These are phyloP conservation scores for Aspergillus sp. DNA, from an alignment of 2,329 filamentous ascomycete species.

Conservation along the genomic window DNA sequence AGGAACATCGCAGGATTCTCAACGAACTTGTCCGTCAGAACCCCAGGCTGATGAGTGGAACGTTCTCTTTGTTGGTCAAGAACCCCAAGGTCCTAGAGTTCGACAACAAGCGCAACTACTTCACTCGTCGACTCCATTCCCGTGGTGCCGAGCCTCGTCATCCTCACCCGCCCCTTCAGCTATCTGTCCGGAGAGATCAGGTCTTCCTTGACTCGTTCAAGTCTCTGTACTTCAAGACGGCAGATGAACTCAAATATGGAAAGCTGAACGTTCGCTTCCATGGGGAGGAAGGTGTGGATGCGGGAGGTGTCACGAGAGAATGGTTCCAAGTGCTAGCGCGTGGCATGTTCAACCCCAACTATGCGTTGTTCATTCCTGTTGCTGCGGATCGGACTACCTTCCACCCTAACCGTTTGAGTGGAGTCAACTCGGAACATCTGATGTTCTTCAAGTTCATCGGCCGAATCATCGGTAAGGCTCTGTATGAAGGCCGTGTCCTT, in stretches of 20 bases:
- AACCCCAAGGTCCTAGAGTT: conserved; percentile 99
- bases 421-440: conserved; percentile 91
- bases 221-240: conserved; percentile 93
- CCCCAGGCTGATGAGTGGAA: conserved; percentile 97
- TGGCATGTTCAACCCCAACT: conserved; percentile 99
- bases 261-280: conserved; percentile 98
- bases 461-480: conserved; percentile 93
- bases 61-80: conserved; percentile 92
- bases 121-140: conserved; percentile 86
- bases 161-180: conserved; percentile 73
- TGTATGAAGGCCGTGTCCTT: conserved; percentile 92
- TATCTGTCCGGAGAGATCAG: conserved; percentile 86
- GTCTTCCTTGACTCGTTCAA: conserved; percentile 99
- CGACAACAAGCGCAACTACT: conserved; percentile 99
- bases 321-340: conserved; percentile 98
- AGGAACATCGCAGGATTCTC: conserved; percentile 94
- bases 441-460: conserved; percentile 99
- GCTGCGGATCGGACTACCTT: conserved; percentile 97
- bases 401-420: conserved; percentile 93
- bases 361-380: conserved; percentile 92
- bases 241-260: conserved; percentile 97
- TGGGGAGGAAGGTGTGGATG: conserved; percentile 95
- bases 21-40: conserved; percentile 97
- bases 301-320: conserved; percentile 93
- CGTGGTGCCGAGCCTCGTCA: conserved; percentile 69